Base-by-base conservation (phyloP, 2,329 filamentous ascomycete genomes). In the Juglanconis oblonga region DNA sequence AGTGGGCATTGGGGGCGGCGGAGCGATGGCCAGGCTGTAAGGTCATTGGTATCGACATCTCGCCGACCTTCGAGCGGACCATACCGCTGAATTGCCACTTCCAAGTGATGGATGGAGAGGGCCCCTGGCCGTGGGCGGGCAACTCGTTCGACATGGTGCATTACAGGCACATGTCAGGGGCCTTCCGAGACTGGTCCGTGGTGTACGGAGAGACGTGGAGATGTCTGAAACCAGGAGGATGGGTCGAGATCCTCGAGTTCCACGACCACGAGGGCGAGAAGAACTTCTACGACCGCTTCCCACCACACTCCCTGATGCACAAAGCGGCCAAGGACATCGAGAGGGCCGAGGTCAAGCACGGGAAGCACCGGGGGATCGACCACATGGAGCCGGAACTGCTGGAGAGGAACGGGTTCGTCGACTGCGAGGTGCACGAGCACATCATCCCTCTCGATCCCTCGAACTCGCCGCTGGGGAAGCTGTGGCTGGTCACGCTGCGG, bases 81-180 rank as follows among this genome's bases (percentile, higher is more conserved):
- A 81, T 83, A 6, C 83, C 83, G 5, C 79, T 80, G 67, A 86
- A 86, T 62, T 78, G 84, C 44, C 84, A 81, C 65, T 86, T 85
- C 71, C 82, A 85, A 69, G 77, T 86, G 5, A 82, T 86, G 64
- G 81, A 86, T 65, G 83, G 82, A 50, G 82, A 85, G 68, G 70
- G 76, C 31, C 82, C 85, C 47, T 86, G 83, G 83, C 80, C 84
- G 60, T 78, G 81, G 13, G 76, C 78, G 4, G 69, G 76, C 3
- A 72, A 85, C 66, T 70, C 76, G 11, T 81, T 84, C 63, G 84
- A 87, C 67, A 71, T 87, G 11, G 76, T 87, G 33, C 84, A 87
- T 66, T 72, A 85, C 58, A 79, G 84, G 5, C 75, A 80, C 62
- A 78, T 87, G 76, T 73, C 80, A 17, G 84, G 82, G 9, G 77